Evolutionary conservation across 2,329 filamentous ascomycete genomes (phyloP).

Genomic region (Fusarium incarnatum): DNA sequence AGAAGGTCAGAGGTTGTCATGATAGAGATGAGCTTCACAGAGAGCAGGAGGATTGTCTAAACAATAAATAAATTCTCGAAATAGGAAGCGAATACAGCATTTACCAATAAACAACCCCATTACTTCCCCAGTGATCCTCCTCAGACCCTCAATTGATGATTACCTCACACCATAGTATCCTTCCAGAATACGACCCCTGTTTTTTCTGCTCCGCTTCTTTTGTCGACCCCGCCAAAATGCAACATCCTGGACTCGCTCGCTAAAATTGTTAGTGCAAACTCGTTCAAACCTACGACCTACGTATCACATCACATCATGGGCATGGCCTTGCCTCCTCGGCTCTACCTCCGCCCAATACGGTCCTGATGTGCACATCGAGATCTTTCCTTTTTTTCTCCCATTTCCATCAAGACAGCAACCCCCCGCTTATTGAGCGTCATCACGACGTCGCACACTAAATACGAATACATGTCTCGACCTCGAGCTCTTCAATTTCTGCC

Average conservation of each 20-base stretch:
- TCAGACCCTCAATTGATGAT: slow-evolving; percentile 20
- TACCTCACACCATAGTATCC: not conserved
- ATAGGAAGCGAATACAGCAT: not conserved
- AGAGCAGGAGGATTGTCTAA: not conserved
- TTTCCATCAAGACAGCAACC: slow-evolving; percentile 14
- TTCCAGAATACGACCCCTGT: slow-evolving; percentile 15
- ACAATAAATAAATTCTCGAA: not conserved
- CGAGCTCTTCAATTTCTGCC: slow-evolving; percentile 11
- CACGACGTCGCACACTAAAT: slow-evolving; percentile 29
- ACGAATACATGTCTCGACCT: slow-evolving; percentile 32
- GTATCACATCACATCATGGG: slow-evolving; percentile 33
- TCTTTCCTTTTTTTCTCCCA: slow-evolving; percentile 22
- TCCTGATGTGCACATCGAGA: slow-evolving; percentile 38
- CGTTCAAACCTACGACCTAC: not conserved
- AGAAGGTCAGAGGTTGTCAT: not conserved
- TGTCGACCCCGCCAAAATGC: slow-evolving; percentile 40
- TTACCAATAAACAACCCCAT: not conserved
- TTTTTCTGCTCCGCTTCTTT: slow-evolving; percentile 34
- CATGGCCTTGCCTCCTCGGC: slow-evolving; percentile 14
- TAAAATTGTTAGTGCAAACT: slow-evolving; percentile 28
- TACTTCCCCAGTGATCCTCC: not conserved
- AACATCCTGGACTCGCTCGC: slow-evolving; percentile 16
- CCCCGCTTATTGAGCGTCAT: slow-evolving; percentile 35
- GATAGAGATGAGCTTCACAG: not conserved
- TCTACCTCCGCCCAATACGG: slow-evolving; percentile 22